Conservation (phyloP, 345 rosid species). For the Camelina neglecta region DNA sequence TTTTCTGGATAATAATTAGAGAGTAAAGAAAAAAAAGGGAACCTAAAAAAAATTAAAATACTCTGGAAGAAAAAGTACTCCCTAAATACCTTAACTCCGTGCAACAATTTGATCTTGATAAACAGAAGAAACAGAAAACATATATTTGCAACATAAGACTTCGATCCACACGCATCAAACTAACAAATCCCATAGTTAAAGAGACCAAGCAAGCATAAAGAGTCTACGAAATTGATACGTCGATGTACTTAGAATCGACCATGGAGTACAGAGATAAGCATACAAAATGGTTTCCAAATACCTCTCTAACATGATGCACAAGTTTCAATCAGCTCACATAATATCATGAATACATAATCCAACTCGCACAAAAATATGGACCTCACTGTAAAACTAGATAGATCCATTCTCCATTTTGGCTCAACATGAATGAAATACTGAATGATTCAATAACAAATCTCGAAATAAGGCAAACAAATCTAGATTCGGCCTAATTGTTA, state of each 20-base stretch:
- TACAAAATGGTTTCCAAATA: background rate
- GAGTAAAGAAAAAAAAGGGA: background rate
- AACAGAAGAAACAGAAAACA: slow-evolving; percentile 8
- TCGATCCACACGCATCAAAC: background rate
- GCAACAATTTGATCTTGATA: background rate
- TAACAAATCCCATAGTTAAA: background rate
- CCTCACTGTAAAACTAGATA: slow-evolving; percentile 2
- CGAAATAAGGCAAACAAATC: background rate
- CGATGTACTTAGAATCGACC: background rate
- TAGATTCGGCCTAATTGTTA: background rate
- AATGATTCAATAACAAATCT: slow-evolving; percentile 5
- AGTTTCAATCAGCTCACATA: background rate
- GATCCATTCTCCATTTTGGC: background rate
- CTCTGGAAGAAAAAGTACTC: background rate
- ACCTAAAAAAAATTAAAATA: background rate
- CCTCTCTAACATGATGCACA: background rate
- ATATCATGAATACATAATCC: background rate
- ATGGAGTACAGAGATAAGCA: slow-evolving; percentile 4
- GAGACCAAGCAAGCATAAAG: slow-evolving; percentile 17
- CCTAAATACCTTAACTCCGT: background rate
- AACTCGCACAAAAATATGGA: background rate
- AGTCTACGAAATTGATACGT: background rate
- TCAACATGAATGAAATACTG: background rate
- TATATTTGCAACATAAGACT: slow-evolving; percentile 12
- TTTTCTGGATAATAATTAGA: slow-evolving; percentile 19